phyloP scores from a whole-genome alignment of 495 filamentous ascomycete genomes.

The Penicillium herquei region DNA sequence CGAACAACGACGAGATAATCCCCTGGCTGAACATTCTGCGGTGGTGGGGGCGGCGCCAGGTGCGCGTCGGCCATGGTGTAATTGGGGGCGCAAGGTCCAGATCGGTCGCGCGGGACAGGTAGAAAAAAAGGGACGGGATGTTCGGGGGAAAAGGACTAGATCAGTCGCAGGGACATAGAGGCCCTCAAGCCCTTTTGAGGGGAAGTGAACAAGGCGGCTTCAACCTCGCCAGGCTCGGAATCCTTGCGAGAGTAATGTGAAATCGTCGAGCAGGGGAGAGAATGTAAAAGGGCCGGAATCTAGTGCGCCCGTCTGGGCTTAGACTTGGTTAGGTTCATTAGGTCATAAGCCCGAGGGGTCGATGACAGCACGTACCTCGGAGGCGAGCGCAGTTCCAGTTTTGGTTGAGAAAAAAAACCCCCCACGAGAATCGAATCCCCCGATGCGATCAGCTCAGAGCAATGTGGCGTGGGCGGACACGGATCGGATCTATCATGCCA shows the following conservation, averaged over 20 bases:
- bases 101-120: constrained; percentile 4
- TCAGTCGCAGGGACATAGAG: constrained; percentile 29
- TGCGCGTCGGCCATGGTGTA: constrained; percentile 35
- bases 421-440: not conserved
- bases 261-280: constrained; percentile 17
- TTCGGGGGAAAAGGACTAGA: not conserved
- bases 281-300: constrained; percentile 29
- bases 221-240: constrained; percentile 11
- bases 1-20: constrained; percentile 74
- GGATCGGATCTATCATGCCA: not conserved
- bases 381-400: not conserved
- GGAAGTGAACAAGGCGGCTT: constrained; percentile 1
- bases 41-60: constrained; percentile 29
- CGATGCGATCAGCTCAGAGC: not conserved
- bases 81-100: constrained; percentile 8
- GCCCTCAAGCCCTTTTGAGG: constrained; percentile 28
- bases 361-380: constrained; percentile 14
- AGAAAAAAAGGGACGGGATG: not conserved
- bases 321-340: constrained; percentile 20
- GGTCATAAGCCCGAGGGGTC: constrained; percentile 8
- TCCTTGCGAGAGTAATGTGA: constrained; percentile 18
- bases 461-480: not conserved
- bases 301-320: constrained; percentile 9
- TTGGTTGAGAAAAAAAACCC: not conserved
- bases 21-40: constrained; percentile 55